These are phyloP conservation scores for Bullera alba DNA, from an alignment of 768 basidiomycete species.

Conservation along the genomic window DNA sequence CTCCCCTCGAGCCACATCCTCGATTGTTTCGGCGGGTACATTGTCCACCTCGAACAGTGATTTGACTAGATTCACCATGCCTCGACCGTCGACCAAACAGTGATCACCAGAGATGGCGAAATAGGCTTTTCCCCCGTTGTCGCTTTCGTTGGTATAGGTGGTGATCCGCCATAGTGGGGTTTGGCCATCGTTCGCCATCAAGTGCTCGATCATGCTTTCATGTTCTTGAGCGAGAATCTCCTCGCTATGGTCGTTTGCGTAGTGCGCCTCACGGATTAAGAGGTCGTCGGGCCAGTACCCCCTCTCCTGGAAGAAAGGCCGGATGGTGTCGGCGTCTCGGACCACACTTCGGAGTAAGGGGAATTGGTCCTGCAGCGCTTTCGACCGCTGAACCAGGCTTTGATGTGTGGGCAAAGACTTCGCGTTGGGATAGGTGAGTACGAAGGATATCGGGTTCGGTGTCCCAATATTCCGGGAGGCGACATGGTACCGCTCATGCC, in stretches of 20 bases:
- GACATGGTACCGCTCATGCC: conserved; percentile 8
- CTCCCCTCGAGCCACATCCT: not conserved
- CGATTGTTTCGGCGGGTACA: not conserved
- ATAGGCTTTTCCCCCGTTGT: not conserved
- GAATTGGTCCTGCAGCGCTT: conserved; percentile 13
- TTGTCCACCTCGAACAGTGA: not conserved
- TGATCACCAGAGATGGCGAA: not conserved
- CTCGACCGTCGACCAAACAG: not conserved
- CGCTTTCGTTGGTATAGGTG: not conserved
- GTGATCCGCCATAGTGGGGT: not conserved
- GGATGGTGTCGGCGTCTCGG: conserved; percentile 5
- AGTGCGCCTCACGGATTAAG: not conserved
- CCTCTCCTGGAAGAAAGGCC: conserved; percentile 6
- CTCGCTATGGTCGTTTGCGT: not conserved
- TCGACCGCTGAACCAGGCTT: not conserved
- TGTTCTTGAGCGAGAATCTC: not conserved
- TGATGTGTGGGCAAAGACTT: not conserved
- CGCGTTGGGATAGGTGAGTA: conserved; percentile 1
- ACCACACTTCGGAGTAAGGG: conserved; percentile 3
- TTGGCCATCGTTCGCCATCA: not conserved
- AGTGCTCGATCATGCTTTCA: not conserved
- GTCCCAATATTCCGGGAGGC: conserved; percentile 3
- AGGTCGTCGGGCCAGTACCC: not conserved
- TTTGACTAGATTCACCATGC: not conserved
- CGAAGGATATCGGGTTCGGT: conserved; percentile 1